Percentiles rank a stretch among this genome's conserved stretches.
Evolutionary conservation across 805 yeast genomes (phyloP).

Genomic region (Debaryomyces castellii): DNA sequence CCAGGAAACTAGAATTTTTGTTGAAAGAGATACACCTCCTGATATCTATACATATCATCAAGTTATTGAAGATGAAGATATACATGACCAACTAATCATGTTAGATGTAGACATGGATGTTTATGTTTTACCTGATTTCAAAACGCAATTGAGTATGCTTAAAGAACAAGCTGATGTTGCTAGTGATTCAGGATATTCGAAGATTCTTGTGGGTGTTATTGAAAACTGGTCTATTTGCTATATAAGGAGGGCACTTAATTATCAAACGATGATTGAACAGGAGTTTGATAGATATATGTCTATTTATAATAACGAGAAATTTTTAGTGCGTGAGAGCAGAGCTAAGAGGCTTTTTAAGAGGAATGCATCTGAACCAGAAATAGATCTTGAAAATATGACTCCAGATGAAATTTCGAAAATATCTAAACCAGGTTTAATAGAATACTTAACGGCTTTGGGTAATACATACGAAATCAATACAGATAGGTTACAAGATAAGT

Average conservation of each 20-base stretch:
- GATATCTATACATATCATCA: slow-evolving; percentile 60
- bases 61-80: slow-evolving; percentile 39
- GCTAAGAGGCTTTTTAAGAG: slow-evolving; percentile 35
- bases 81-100: slow-evolving; percentile 28
- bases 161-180: slow-evolving; percentile 90
- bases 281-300: slow-evolving; percentile 42
- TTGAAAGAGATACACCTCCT: slow-evolving; percentile 69
- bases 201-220: slow-evolving; percentile 75
- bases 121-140: slow-evolving; percentile 72
- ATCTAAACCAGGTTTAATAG: slow-evolving; percentile 68
- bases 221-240: slow-evolving; percentile 66
- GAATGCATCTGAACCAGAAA: slow-evolving; percentile 11
- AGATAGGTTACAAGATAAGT: slow-evolving; percentile 61
- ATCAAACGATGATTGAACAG: slow-evolving; percentile 54
- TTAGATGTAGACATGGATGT: slow-evolving; percentile 43
- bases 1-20: slow-evolving; percentile 68
- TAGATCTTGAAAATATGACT: slow-evolving; percentile 40
- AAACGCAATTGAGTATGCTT: slow-evolving; percentile 75
- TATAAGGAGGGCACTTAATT: slow-evolving; percentile 58
- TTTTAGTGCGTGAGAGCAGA: slow-evolving; percentile 44
- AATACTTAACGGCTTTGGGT: slow-evolving; percentile 78
- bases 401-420: slow-evolving; percentile 35
- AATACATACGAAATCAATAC: slow-evolving; percentile 83
- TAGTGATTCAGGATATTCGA: slow-evolving; percentile 78
- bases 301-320: slow-evolving; percentile 39